Evolutionary conservation across 768 basidiomycete species (phyloP).

Genomic region (Amanita phalloides): DNA sequence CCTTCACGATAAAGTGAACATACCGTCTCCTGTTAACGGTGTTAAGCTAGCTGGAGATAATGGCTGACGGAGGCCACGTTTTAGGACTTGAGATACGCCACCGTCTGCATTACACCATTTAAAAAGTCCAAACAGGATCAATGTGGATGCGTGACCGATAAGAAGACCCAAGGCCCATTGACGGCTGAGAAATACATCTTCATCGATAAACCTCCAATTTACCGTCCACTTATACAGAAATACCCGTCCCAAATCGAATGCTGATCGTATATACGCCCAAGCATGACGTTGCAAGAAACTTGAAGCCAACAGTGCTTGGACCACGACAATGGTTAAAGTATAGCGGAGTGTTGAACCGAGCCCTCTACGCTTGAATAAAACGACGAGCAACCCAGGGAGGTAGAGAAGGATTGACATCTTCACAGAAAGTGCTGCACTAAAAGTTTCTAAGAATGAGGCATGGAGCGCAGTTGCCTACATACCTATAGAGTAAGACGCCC

Average conservation of each 20-base stretch:
- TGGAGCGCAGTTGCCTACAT: constrained; percentile 11
- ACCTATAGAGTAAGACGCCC: constrained; percentile 70
- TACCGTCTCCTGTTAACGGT: constrained; percentile 54
- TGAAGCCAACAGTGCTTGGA: constrained; percentile 53
- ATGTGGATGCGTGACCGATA: constrained; percentile 45
- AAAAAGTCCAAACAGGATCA: constrained; percentile 57
- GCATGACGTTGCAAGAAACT: constrained; percentile 60
- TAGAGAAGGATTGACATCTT: constrained; percentile 95
- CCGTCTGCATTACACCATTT: constrained; percentile 75
- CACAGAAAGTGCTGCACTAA: constrained; percentile 72
- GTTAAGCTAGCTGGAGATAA: constrained; percentile 32
- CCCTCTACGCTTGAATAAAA: constrained; percentile 70
- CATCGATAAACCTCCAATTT: constrained; percentile 87
- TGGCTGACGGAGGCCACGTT: constrained; percentile 42
- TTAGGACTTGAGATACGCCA: constrained; percentile 46
- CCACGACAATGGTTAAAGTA: constrained; percentile 30
- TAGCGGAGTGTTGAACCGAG: constrained; percentile 40
- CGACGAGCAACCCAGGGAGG: constrained; percentile 76
- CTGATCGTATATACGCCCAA: constrained; percentile 55
- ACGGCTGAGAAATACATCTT: constrained; percentile 62
- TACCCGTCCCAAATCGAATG: constrained; percentile 81
- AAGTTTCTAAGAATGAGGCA: constrained; percentile 6
- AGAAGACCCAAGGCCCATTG: constrained; percentile 55
- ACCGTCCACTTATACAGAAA: constrained; percentile 98
- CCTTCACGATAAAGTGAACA: constrained; percentile 15